Evolutionary conservation across 164 flowering plant genomes (phyloP).

Genomic region (Litsea cubeba): DNA sequence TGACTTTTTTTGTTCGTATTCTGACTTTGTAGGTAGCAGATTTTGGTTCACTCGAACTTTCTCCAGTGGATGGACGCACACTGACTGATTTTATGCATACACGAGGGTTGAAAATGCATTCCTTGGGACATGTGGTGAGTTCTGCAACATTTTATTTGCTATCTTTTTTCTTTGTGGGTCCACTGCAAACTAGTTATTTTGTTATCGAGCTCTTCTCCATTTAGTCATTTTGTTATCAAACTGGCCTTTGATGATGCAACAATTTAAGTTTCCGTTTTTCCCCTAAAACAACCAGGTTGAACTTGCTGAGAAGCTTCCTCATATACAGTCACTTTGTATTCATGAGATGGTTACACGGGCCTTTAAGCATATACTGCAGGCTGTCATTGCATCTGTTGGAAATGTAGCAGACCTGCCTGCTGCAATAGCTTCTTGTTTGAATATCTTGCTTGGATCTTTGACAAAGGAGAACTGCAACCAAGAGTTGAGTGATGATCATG

Average conservation of each 20-base stretch:
- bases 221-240: not conserved
- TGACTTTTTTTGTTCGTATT: constrained; percentile 8
- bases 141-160: not conserved
- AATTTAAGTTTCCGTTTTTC: constrained; percentile 6
- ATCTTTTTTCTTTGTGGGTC: not conserved
- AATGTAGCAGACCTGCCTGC: constrained; percentile 42
- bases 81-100: constrained; percentile 94
- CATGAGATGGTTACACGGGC: constrained; percentile 98
- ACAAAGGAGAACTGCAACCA: constrained; percentile 25
- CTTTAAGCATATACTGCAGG: constrained; percentile 70
- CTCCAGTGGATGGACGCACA: constrained; percentile 96
- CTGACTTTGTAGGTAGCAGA: constrained; percentile 62
- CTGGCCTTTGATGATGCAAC: not conserved
- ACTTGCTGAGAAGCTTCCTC: constrained; percentile 90
- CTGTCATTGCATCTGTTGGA: constrained; percentile 57
- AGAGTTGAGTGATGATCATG: constrained; percentile 23
- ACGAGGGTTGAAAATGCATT: constrained; percentile 79
- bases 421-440: constrained; percentile 64
- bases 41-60: constrained; percentile 91
- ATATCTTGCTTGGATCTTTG: constrained; percentile 61
- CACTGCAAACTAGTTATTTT: not conserved
- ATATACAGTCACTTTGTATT: constrained; percentile 84
- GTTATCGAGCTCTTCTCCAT: not conserved
- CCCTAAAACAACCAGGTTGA: constrained; percentile 50
- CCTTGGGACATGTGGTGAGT: constrained; percentile 91